Percentiles rank a stretch among this genome's conserved stretches.
Evolutionary conservation across 2,329 filamentous ascomycete species (phyloP).

Genomic region (Claviceps fusiformis): DNA sequence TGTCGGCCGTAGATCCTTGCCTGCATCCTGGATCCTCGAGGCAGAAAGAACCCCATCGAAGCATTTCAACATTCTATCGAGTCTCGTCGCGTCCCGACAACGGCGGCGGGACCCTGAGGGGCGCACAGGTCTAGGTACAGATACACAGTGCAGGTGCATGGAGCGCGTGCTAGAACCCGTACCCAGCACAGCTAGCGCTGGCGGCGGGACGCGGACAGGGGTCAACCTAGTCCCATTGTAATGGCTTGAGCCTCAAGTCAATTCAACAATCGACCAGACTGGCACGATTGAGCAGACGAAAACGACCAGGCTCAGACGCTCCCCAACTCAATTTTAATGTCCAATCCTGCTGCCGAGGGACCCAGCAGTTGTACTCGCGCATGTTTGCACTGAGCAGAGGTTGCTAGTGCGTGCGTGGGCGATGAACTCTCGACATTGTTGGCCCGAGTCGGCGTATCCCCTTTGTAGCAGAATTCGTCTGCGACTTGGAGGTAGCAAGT

Average conservation of each 20-base stretch:
- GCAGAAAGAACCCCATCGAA: background rate
- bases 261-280: conserved; percentile 5
- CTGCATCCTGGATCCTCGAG: too few relatives aligned
- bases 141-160: too few relatives aligned
- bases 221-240: background rate
- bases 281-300: background rate
- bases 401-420: too few relatives aligned
- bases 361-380: background rate
- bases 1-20: background rate
- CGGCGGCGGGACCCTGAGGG: background rate
- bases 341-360: background rate
- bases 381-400: background rate
- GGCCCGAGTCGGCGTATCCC: too few relatives aligned
- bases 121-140: too few relatives aligned
- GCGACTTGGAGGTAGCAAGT: too few relatives aligned
- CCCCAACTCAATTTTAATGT: conserved; percentile 4
- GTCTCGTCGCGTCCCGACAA: background rate
- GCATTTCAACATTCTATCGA: background rate
- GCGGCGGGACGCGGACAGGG: background rate
- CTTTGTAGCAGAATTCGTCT: too few relatives aligned
- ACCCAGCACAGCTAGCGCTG: background rate
- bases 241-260: background rate
- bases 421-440: too few relatives aligned
- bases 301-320: background rate
- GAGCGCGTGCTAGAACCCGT: background rate